phyloP scores from a whole-genome alignment of 1,284 basidiomycete species.

The Moesziomyces parantarcticus region DNA sequence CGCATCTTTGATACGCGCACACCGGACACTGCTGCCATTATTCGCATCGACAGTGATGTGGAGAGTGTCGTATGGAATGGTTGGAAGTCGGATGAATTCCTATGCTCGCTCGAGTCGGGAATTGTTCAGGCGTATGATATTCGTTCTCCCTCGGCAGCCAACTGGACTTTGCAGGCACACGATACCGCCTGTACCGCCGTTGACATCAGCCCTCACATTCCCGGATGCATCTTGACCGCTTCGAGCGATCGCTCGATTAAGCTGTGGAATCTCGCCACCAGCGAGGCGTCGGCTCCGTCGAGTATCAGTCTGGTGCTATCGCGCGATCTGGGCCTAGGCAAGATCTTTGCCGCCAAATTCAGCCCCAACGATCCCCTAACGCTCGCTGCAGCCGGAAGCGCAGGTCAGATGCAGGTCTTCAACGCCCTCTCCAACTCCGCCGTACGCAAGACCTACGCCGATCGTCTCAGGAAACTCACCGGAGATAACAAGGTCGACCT shows the following conservation, averaged over 20 bases:
- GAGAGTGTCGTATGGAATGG: constrained; percentile 96
- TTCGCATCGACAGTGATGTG: constrained; percentile 85
- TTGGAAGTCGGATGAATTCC: constrained; percentile 86
- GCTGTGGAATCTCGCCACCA: constrained; percentile 85
- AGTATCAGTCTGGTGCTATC: constrained; percentile 85
- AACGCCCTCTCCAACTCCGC: constrained; percentile 72
- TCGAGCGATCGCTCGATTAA: constrained; percentile 87
- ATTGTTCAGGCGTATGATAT: constrained; percentile 84
- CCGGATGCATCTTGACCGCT: constrained; percentile 89
- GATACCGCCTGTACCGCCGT: constrained; percentile 91
- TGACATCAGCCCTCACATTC: constrained; percentile 90
- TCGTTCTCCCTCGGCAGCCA: constrained; percentile 74
- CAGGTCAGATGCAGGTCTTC: constrained; percentile 93
- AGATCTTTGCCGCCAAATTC: constrained; percentile 89
- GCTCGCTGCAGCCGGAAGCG: constrained; percentile 90
- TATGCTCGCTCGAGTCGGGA: constrained; percentile 73
- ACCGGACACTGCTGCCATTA: constrained; percentile 80
- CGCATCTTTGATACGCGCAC: constrained; percentile 90
- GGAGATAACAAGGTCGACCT: constrained; percentile 20
- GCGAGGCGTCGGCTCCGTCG: constrained; percentile 64
- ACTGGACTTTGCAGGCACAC: constrained; percentile 93
- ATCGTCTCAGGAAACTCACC: constrained; percentile 53
- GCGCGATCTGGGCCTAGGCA: constrained; percentile 93
- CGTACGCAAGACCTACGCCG: constrained; percentile 67
- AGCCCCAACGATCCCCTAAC: constrained; percentile 95